Evolutionary conservation across 192 early-diverging fungal species (phyloP), one percentile per base, ranked within the genome.

Genomic region (Backusella psychrophila): DNA sequence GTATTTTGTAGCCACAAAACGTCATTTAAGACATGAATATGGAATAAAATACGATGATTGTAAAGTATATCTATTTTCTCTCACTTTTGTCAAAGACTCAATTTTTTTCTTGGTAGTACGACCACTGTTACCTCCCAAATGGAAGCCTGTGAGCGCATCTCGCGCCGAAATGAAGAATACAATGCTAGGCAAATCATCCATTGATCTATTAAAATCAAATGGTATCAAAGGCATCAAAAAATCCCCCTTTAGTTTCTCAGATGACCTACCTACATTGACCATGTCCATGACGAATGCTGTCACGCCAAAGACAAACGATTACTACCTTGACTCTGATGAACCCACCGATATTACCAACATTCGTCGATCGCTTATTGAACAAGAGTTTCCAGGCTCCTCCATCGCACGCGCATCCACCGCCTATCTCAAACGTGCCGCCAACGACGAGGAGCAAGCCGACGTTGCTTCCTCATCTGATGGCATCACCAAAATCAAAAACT

Each of bases 11-110:
- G 82, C 89, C 15, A 85, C 87, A 72, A 89, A 89, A 74, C 89
- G 87, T 78, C 88, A 90, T 75, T 76, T 94, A 12, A 76, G 93
- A 23, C 84, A 84, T 53, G 93, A 94, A 82, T 85, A 87, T 75
- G 91, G 89, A 8, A 75, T 71, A 46, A 80, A 87, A 41, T 86
- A 85, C 74, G 74, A 78, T 72, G 91, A 91, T 75, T 80, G 80
- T 81, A 77, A 63, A 71, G 69, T 23, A 63, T 33, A 33, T 31
- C 0, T 46, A 11, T 38, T 21, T 23, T 23, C 1, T 56, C 9
- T 8, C 11, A 26, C 8, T 56, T 4, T n/a, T 38, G 41, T 66
- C 4, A 38, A 39, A n/a, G 1, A 36, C 68, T 42, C 23, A 41
- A 9, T 53, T 53, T n/a, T 21, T 53, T n/a, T 7, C n/a, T 53